phyloP scores from a whole-genome alignment of 164 flowering plant species.

The Paratinospora sagittata region DNA sequence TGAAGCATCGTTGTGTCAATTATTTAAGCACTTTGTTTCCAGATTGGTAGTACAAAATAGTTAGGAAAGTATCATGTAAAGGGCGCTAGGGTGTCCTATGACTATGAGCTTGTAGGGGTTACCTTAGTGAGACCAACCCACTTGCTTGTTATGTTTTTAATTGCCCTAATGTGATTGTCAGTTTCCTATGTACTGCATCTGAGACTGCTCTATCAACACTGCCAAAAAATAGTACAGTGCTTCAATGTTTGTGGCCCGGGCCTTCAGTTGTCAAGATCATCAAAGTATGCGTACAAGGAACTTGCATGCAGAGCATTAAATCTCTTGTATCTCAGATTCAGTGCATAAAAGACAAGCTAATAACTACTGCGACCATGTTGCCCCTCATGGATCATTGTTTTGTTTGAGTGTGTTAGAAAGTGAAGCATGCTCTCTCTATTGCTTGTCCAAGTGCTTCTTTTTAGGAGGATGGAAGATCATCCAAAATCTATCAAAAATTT shows the following conservation, averaged over 20 bases:
- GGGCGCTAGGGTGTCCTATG: neutral
- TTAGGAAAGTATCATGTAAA: neutral
- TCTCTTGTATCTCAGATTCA: neutral
- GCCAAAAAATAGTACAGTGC: neutral
- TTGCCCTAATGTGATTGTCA: neutral
- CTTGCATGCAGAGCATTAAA: neutral
- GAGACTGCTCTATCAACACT: neutral
- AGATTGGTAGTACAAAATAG: conserved; percentile 1
- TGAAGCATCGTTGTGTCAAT: neutral
- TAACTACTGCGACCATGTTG: neutral
- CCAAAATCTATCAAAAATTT: neutral
- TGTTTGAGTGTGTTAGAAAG: neutral
- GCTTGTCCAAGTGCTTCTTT: neutral
- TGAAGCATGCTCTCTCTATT: neutral
- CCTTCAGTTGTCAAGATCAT: neutral
- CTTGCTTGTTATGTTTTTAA: neutral
- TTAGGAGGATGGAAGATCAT: neutral
- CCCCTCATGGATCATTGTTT: neutral
- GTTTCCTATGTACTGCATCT: neutral
- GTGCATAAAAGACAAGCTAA: neutral
- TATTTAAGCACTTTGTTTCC: neutral
- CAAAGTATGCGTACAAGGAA: neutral
- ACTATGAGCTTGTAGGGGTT: neutral
- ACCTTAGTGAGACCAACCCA: neutral
- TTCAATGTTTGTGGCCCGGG: neutral